A percentile compares a stretch with the other conserved stretches of the same genome.
These are phyloP conservation scores for Gamarada debralockiae DNA, from an alignment of 495 filamentous ascomycete species.

Conservation along the genomic window DNA sequence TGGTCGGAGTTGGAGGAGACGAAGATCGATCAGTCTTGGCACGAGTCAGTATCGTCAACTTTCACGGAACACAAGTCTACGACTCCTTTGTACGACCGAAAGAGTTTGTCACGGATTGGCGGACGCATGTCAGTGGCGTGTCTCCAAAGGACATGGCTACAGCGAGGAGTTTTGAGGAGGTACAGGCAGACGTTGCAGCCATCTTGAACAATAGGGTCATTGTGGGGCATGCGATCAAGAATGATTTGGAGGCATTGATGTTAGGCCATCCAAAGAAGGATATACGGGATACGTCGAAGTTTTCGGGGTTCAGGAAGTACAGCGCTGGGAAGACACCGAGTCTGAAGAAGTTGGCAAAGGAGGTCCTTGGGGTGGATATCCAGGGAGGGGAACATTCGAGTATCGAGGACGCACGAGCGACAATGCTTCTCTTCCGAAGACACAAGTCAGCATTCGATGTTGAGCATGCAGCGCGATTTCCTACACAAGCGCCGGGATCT, in stretches of 20 bases:
- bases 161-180: conserved; percentile 67
- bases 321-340: conserved; percentile 74
- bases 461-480: conserved; percentile 65
- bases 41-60: conserved; percentile 84
- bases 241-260: conserved; percentile 75
- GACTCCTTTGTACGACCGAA: conserved; percentile 84
- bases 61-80: conserved; percentile 83
- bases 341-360: conserved; percentile 68
- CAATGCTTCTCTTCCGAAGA: conserved; percentile 80
- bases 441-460: conserved; percentile 81
- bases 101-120: conserved; percentile 79
- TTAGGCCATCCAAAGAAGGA: conserved; percentile 71
- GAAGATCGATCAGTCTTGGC: conserved; percentile 70
- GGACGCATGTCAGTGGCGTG: conserved; percentile 81
- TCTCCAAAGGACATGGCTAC: conserved; percentile 61
- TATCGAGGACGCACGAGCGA: conserved; percentile 83
- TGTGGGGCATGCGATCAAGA: conserved; percentile 84
- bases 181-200: conserved; percentile 67
- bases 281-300: conserved; percentile 81
- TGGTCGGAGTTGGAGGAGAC: conserved; percentile 83
- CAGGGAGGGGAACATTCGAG: conserved; percentile 41
- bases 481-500: conserved; percentile 39
- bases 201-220: conserved; percentile 71
- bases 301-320: conserved; percentile 67
- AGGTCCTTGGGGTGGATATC: conserved; percentile 79